Percentiles rank a stretch among this genome's conserved stretches.
Conservation (phyloP, 2,329 filamentous ascomycete genomes). For the Fusarium robinianum region DNA sequence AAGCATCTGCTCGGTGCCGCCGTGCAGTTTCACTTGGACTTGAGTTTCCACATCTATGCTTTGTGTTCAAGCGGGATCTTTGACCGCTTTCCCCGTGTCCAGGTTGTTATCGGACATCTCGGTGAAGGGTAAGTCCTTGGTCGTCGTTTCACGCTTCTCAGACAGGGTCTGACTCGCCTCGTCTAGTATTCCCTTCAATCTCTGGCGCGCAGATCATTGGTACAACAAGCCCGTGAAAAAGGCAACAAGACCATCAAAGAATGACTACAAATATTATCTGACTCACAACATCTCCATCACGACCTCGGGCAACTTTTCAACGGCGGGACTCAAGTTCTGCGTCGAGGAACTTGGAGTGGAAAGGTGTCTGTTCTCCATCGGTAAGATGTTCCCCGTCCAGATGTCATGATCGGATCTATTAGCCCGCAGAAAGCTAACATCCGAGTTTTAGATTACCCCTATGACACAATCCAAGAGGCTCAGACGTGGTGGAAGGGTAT, state of each 20-base stretch:
- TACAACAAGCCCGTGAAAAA: conserved; percentile 8
- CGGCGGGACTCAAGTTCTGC: conserved; percentile 1
- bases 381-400: conserved; percentile 3
- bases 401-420: not conserved
- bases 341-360: conserved; percentile 3
- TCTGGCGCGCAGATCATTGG: conserved; percentile 16
- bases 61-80: conserved; percentile 22
- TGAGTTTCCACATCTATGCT: conserved; percentile 13
- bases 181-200: conserved; percentile 6
- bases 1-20: conserved; percentile 12
- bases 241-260: conserved; percentile 4
- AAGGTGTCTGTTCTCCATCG: conserved; percentile 15
- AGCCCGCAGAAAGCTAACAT: not conserved
- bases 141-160: no score
- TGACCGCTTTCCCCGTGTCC: conserved; percentile 2
- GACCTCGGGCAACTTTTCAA: conserved; percentile 14
- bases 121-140: conserved; percentile 19
- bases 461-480: conserved; percentile 9
- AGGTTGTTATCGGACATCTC: conserved; percentile 15
- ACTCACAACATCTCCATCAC: conserved; percentile 15
- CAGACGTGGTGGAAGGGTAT: conserved; percentile 16
- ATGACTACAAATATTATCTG: conserved; percentile 12
- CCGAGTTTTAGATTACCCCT: conserved; percentile 4
- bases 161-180: rapidly evolving
- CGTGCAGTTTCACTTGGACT: conserved; percentile 12